These are phyloP conservation scores for Scytalidium lignicola DNA, from an alignment of 2,329 filamentous ascomycete species.

Conservation along the genomic window DNA sequence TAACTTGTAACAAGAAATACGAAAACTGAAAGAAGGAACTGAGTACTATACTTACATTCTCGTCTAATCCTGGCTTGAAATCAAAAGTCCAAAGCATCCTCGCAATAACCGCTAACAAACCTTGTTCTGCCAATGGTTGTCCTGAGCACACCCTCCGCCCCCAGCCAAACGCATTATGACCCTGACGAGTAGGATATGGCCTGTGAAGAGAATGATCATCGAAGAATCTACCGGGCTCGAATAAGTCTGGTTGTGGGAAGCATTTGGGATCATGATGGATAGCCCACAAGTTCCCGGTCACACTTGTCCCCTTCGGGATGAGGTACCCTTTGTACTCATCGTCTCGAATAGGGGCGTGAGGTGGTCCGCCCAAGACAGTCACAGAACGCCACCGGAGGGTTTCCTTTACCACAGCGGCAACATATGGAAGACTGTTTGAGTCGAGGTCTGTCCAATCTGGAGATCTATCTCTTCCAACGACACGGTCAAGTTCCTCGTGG, in stretches of 20 bases:
- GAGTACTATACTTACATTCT: not conserved
- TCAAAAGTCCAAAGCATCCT: not conserved
- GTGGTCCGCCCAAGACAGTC: slow-evolving; percentile 40
- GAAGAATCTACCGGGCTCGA: not conserved
- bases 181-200: not conserved
- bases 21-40: no score
- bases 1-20: not conserved
- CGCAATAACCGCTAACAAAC: not conserved
- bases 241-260: not conserved
- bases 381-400: slow-evolving; percentile 37
- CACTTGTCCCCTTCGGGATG: slow-evolving; percentile 46
- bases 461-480: slow-evolving; percentile 39
- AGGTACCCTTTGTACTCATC: slow-evolving; percentile 49
- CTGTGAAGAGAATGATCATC: not conserved
- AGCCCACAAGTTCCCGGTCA: slow-evolving; percentile 34
- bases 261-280: slow-evolving; percentile 20
- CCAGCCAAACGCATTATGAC: not conserved
- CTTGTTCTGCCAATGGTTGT: not conserved
- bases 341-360: slow-evolving; percentile 47
- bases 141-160: not conserved
- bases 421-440: slow-evolving; percentile 33
- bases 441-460: slow-evolving; percentile 37
- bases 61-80: not conserved
- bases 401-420: slow-evolving; percentile 40
- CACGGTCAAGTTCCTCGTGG: slow-evolving; percentile 38